A percentile compares a stretch with the other conserved stretches of the same genome.
Conservation (phyloP, 2,329 filamentous ascomycete species). For the Aspergillus jensenii region DNA sequence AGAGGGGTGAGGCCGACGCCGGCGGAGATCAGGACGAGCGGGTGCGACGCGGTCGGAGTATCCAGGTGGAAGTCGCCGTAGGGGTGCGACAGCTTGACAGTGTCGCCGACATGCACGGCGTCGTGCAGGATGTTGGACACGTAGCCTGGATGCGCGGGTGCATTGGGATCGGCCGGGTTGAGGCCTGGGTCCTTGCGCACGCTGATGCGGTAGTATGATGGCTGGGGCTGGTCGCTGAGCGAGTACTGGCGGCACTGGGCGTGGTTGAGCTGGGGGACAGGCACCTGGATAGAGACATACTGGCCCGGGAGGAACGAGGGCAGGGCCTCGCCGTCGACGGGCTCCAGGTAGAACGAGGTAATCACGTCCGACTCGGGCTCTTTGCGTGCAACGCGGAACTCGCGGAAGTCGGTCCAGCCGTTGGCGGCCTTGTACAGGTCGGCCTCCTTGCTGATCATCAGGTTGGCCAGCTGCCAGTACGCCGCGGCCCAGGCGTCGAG, state of each 20-base stretch:
- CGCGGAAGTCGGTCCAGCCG: slow-evolving; percentile 67
- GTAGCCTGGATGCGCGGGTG: slow-evolving; percentile 58
- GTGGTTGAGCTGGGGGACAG: slow-evolving; percentile 60
- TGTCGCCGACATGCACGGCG: slow-evolving; percentile 59
- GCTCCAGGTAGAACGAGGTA: slow-evolving; percentile 68
- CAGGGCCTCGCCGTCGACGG: slow-evolving; percentile 60
- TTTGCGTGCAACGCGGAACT: slow-evolving; percentile 66
- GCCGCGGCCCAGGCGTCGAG: slow-evolving; percentile 68
- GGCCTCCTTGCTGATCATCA: slow-evolving; percentile 67
- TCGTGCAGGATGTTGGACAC: slow-evolving; percentile 71
- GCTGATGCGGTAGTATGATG: slow-evolving; percentile 67
- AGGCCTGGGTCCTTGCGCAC: slow-evolving; percentile 66
- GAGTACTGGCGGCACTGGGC: slow-evolving; percentile 71
- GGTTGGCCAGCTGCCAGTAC: slow-evolving; percentile 70
- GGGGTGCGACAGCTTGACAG: slow-evolving; percentile 66
- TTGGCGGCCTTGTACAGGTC: slow-evolving; percentile 62
- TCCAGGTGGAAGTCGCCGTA: slow-evolving; percentile 60
- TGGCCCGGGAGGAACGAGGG: slow-evolving; percentile 68
- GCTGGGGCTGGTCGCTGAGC: slow-evolving; percentile 63
- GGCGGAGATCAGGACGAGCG: slow-evolving; percentile 62
- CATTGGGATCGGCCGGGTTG: slow-evolving; percentile 44
- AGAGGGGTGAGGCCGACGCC: slow-evolving; percentile 62
- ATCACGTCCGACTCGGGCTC: slow-evolving; percentile 67
- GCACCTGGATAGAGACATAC: slow-evolving; percentile 65
- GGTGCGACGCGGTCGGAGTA: slow-evolving; percentile 38